Conservation (phyloP, 2,329 filamentous ascomycete species). For the Colletotrichum euphorbiae region DNA sequence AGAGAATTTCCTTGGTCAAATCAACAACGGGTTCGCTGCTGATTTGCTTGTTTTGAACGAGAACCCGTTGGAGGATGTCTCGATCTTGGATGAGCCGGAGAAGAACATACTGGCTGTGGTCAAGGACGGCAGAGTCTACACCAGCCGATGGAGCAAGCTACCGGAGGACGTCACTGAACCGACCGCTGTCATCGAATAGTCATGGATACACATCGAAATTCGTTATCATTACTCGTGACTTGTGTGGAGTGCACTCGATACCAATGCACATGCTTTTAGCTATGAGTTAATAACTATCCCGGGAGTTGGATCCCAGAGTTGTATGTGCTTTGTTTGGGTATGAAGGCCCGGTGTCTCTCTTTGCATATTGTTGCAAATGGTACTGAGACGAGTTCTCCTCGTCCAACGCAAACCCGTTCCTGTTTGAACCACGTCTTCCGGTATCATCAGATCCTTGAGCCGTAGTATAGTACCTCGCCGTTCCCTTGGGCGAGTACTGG, state of each 20-base stretch:
- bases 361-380: not conserved
- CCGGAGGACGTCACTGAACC: constrained; percentile 40
- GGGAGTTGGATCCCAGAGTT: not conserved
- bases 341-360: not conserved
- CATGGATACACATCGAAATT: not conserved
- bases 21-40: constrained; percentile 62
- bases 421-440: not conserved
- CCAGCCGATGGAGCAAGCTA: constrained; percentile 45
- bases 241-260: not conserved
- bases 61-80: constrained; percentile 68
- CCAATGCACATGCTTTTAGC: too few species aligned
- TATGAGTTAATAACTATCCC: not conserved
- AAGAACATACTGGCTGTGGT: constrained; percentile 62
- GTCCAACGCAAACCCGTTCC: constrained; percentile 14
- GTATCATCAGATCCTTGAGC: not conserved
- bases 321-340: not conserved
- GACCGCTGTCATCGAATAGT: constrained; percentile 23
- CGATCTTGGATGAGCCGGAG: constrained; percentile 60
- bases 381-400: not conserved
- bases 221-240: not conserved
- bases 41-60: constrained; percentile 64
- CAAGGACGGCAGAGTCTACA: constrained; percentile 63
- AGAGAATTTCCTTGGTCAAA: constrained; percentile 60
- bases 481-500: constrained; percentile 32
- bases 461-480: constrained; percentile 30